Conservation (phyloP, 2,329 filamentous ascomycete genomes). For the Botrytis elliptica region DNA sequence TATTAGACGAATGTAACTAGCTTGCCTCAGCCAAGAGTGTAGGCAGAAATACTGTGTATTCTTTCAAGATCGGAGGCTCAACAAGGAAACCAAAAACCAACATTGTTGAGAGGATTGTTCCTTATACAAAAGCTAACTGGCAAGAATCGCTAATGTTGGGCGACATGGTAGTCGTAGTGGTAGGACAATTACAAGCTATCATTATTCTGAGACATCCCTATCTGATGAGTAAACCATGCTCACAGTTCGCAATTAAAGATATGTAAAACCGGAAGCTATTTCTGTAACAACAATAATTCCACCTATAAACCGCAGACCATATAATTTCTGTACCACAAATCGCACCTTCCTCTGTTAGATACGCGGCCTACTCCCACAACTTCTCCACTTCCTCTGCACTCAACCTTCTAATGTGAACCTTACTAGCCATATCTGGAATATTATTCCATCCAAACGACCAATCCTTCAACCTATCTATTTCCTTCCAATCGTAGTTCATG, state of each 20-base stretch:
- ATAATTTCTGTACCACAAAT: background rate
- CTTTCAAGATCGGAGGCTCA: background rate
- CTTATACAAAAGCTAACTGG: background rate
- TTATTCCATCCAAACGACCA: slow-evolving; percentile 19
- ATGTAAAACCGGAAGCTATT: background rate
- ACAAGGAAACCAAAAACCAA: background rate
- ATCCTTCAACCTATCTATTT: slow-evolving; percentile 11
- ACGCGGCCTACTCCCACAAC: background rate
- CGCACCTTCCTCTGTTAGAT: background rate
- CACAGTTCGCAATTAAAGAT: background rate
- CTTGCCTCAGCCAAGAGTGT: background rate
- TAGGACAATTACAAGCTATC: background rate
- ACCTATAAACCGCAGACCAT: background rate
- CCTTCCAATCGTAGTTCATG: slow-evolving; percentile 20
- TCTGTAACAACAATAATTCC: background rate
- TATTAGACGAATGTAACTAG: background rate
- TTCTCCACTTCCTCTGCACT: background rate
- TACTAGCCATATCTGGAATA: slow-evolving; percentile 15
- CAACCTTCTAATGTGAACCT: slow-evolving; percentile 3
- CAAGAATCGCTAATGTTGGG: background rate
- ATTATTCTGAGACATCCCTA: background rate
- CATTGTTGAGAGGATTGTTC: background rate
- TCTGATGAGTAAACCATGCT: background rate
- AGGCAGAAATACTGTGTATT: background rate
- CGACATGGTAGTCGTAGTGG: background rate